Base-by-base conservation (phyloP, 148 eudicot genomes). In the Diospyros lotus region DNA sequence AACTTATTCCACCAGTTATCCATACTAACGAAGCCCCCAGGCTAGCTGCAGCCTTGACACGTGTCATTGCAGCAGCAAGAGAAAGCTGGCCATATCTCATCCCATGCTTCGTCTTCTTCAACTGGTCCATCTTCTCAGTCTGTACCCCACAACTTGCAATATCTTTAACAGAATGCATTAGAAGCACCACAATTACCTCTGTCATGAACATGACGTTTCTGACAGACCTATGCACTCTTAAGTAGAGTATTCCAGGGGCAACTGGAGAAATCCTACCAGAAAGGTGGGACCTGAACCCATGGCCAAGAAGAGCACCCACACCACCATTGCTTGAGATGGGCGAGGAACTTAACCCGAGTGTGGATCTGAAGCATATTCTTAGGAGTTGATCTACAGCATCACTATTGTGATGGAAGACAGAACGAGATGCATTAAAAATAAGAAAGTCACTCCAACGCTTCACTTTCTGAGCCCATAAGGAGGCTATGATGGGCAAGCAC, bases 381-480 rank as follows among this genome's bases (percentile, higher is more conserved):
- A 96, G 87, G 75, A 96, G 99, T 80, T 96, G 98, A 54, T 91
- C 84, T 0, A 93, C 89, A 2, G 97, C 91, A 68, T 93, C 93
- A 53, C 73, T 84, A 73, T 86, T 89, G 85, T 91, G 99, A 79
- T 87, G 92, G 86, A 96, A 96, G 66, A 93, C 93, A 1, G 97
- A 83, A 59, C 89, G 89, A 40, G 98, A 93, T 53, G 99, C 98
- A 5, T 88, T 83, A 82, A 91, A 89, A 64, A 91, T 81, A n/a
- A 96, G 89, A 75, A 86, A 96, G 78, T 96, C 98, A 5, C 95
- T 88, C 99, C 99, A 96, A 18, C 99, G 93, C 81, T 86, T 96
- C 39, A 89, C 98, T 81, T 96, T 96, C 76, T 93, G 99, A 43
- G 88, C 89, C 99, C 99, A 96, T 10, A 96, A 87, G 64, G 99